A percentile compares a stretch with the other conserved stretches of the same genome.
phyloP scores from a whole-genome alignment of 1,284 basidiomycete species.

The Sporisorium iseilematis-ciliati region DNA sequence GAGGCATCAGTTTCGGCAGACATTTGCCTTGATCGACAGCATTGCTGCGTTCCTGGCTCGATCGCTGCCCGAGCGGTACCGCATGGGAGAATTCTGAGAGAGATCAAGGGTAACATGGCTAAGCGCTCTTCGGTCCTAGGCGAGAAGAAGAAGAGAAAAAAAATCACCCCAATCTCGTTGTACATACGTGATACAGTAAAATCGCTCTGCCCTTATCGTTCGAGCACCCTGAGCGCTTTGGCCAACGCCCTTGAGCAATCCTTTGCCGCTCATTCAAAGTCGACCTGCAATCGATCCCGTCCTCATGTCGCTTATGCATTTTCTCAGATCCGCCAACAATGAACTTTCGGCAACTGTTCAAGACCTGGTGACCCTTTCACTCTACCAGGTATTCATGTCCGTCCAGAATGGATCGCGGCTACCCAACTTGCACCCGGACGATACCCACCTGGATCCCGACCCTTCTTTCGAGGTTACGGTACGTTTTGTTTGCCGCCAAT shows the following conservation, averaged over 20 bases:
- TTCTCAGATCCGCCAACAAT: neutral
- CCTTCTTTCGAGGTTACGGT: neutral
- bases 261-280: neutral
- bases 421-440: neutral
- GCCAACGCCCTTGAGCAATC: neutral
- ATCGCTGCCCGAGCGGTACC: too few species aligned
- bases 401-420: neutral
- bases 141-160: too few species aligned
- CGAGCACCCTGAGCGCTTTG: too few species aligned
- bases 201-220: too few species aligned
- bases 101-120: too few species aligned
- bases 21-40: too few species aligned
- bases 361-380: neutral
- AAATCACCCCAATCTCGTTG: too few species aligned
- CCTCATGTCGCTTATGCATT: neutral
- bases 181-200: too few species aligned
- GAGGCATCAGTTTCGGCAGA: too few species aligned
- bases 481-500: neutral
- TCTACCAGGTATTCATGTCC: neutral
- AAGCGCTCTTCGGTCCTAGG: too few species aligned
- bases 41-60: too few species aligned
- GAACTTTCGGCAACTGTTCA: neutral
- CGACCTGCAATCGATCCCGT: neutral
- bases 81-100: too few species aligned
- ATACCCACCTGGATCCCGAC: neutral